Evolutionary conservation across 2,329 filamentous ascomycete species (phyloP), one percentile per base, ranked within the genome.

Genomic region (Herpotrichia juniperi): DNA sequence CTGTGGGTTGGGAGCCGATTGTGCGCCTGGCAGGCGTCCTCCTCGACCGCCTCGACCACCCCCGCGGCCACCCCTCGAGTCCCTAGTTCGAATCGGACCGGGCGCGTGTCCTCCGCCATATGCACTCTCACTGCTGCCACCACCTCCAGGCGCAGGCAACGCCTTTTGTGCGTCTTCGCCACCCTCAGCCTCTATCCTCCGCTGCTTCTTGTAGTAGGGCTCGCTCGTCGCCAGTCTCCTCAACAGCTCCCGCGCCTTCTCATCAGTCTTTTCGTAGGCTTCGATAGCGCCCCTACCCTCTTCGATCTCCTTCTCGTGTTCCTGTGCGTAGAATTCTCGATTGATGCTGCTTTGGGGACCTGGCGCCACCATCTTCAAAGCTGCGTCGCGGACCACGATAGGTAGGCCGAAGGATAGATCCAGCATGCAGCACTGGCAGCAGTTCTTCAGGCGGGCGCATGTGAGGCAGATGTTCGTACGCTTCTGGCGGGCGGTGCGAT

Each of bases 371-470:
- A 99, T 96, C 80, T 97, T 97, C 58, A 99, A 81, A 4, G 96
- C 94, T 2, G 94, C 94, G 79, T 99, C 94, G 69, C 94, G 87
- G 52, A 99, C 90, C 12, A 93, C 90, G 68, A 99, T 96, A 10
- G 94, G 94, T 24, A 99, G 81, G 21, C 94, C 96, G 69, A 97
- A 99, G 11, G 91, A 93, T 54, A 99, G 79, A 81, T 99, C 94
- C 47, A 99, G 87, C 91, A 97, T 97, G 80, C 94, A 99, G 77
- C 89, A 93, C 79, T 99, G 94, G 71, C 94, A 99, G 79, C 94
- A 97, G 79, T 99, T 99, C 78, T 99, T 99, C 61, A 97, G 83
- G 39, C 94, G 89, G 19, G 94, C 93, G 79, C 94, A 99, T 34
- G 94, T 99, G 21, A 99, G 82, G 75, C 94, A 99, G 67, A 97